Evolutionary conservation across 305 asterid species (phyloP).

Genomic region (Ajuga reptans): DNA sequence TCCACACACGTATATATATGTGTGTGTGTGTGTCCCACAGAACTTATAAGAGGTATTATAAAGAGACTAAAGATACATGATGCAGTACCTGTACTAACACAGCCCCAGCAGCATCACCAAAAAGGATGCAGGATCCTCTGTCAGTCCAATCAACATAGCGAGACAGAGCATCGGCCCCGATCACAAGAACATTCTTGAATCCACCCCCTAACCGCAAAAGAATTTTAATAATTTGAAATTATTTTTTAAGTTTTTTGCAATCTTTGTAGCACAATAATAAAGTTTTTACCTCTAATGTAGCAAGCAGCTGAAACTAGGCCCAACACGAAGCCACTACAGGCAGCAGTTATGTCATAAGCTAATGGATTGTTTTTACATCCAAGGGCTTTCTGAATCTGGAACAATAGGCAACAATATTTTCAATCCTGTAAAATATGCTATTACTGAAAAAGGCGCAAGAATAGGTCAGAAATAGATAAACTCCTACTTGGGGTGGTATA

Average conservation of each 20-base stretch:
- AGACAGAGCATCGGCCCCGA: constrained; percentile 77
- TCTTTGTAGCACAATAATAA: not conserved
- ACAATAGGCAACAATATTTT: not conserved
- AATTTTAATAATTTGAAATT: not conserved
- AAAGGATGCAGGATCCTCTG: constrained; percentile 74
- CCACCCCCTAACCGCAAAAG: constrained; percentile 49
- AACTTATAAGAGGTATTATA: too few species aligned
- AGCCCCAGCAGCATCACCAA: constrained; percentile 85
- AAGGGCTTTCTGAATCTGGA: constrained; percentile 63
- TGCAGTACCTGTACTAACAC: constrained; percentile 55
- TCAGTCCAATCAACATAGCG: constrained; percentile 78
- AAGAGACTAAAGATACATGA: too few species aligned
- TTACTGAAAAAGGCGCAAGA: not conserved
- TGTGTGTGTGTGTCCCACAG: too few species aligned
- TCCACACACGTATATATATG: too few species aligned
- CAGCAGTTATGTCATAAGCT: constrained; percentile 71
- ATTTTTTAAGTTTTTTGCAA: not conserved
- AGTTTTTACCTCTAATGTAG: constrained; percentile 51
- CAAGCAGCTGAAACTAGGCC: constrained; percentile 79
- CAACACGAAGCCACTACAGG: constrained; percentile 69
- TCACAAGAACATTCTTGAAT: constrained; percentile 72
- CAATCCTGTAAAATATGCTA: not conserved
- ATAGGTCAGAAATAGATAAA: not conserved
- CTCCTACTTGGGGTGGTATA: not conserved
- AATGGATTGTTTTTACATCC: constrained; percentile 30